Conservation (phyloP, 2,329 filamentous ascomycete genomes). For the Aspergillus versicolor region DNA sequence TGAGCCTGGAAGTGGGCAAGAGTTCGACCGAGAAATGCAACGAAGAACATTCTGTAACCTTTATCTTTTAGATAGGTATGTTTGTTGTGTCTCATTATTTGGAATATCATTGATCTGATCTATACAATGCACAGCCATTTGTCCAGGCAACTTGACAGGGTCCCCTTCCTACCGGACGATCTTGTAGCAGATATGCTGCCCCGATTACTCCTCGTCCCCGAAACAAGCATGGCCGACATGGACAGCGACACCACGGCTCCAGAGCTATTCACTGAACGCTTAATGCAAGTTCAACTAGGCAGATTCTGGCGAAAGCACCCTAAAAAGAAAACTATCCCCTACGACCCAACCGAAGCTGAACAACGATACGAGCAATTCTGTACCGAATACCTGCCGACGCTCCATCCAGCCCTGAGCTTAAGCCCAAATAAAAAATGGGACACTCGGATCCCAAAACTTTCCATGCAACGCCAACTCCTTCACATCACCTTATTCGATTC, state of each 20-base stretch:
- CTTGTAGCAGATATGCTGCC: not conserved
- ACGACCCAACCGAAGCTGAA: conserved; percentile 3
- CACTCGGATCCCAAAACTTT: not conserved
- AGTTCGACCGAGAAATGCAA: conserved; percentile 5
- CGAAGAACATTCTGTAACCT: conserved; percentile 8
- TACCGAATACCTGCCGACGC: conserved; percentile 1
- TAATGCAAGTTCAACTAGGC: conserved; percentile 9
- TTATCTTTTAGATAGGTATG: conserved; percentile 6
- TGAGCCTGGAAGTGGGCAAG: not conserved
- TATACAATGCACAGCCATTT: not conserved
- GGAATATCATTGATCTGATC: not conserved
- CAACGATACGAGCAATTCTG: conserved; percentile 10
- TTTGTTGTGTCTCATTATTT: not conserved
- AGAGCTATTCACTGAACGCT: conserved; percentile 6
- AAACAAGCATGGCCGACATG: not conserved
- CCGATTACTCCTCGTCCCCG: not conserved
- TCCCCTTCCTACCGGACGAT: not conserved
- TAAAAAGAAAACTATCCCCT: not conserved
- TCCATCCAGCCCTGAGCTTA: not conserved
- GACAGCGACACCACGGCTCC: not conserved
- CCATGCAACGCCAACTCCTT: conserved; percentile 8
- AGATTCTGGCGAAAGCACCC: conserved; percentile 4
- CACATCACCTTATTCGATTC: conserved; percentile 10
- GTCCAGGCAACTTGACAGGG: conserved; percentile 4
- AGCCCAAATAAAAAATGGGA: conserved; percentile 2